phyloP scores from a whole-genome alignment of 116 monocot genomes.

The Zostera marina region DNA sequence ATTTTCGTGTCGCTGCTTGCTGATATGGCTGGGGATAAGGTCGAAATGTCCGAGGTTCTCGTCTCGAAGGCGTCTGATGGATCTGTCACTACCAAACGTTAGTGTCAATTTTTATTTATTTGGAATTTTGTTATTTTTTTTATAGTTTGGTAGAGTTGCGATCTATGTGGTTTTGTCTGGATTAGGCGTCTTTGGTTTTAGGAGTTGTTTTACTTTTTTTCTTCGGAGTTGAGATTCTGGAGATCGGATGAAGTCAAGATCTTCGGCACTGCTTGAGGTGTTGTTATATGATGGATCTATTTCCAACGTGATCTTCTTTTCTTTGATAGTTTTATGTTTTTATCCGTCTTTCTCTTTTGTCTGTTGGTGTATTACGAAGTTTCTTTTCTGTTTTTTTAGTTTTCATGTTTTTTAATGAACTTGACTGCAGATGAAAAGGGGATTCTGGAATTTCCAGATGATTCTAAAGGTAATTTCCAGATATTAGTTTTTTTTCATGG shows the following conservation, averaged over 20 bases:
- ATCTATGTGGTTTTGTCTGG: neutral
- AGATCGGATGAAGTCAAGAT: neutral
- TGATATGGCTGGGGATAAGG: constrained; percentile 25
- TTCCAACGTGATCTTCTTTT: too few relatives aligned
- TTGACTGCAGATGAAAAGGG: constrained; percentile 10
- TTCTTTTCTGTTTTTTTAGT: too few relatives aligned
- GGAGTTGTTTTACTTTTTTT: neutral
- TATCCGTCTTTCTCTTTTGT: too few relatives aligned
- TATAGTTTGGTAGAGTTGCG: neutral
- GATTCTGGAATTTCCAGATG: constrained; percentile 5
- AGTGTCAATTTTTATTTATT: constrained; percentile 1
- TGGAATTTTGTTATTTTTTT: neutral
- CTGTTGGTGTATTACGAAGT: too few relatives aligned
- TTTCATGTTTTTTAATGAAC: too few relatives aligned
- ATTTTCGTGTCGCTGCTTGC: neutral
- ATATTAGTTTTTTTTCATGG: neutral
- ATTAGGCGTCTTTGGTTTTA: neutral
- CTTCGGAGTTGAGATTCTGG: constrained; percentile 2
- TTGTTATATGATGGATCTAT: too few relatives aligned
- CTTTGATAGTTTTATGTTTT: too few relatives aligned
- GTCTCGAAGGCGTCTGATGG: constrained; percentile 11
- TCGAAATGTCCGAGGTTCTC: constrained; percentile 26
- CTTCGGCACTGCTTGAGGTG: too few relatives aligned
- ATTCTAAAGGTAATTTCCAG: constrained; percentile 9
- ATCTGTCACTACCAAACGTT: constrained; percentile 13